Evolutionary conservation across 2,329 filamentous ascomycete genomes (phyloP).

Genomic region (Neurospora crassa): DNA sequence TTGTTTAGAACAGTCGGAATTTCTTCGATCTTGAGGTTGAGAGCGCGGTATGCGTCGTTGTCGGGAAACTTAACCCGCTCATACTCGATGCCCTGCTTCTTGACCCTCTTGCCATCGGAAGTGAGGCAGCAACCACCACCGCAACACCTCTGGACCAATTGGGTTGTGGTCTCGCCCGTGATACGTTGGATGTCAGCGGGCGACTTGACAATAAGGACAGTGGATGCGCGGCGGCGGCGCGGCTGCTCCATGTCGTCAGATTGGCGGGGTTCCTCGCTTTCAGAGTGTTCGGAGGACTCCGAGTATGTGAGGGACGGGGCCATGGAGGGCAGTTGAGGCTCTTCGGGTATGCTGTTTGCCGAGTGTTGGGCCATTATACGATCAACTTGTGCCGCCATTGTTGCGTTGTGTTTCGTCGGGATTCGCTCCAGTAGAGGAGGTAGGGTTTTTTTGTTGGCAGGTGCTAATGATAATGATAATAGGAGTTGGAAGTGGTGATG

Average conservation of each 20-base stretch:
- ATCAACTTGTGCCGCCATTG: constrained; percentile 28
- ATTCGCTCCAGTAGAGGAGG: background rate
- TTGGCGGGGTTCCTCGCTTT: constrained; percentile 38
- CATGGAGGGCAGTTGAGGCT: constrained; percentile 37
- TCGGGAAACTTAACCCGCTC: constrained; percentile 54
- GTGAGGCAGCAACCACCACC: constrained; percentile 55
- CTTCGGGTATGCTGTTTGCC: constrained; percentile 33
- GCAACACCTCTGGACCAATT: constrained; percentile 53
- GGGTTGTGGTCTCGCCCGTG: constrained; percentile 53
- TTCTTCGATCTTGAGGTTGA: constrained; percentile 66
- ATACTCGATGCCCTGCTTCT: constrained; percentile 37
- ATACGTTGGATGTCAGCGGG: constrained; percentile 53
- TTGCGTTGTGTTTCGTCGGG: background rate
- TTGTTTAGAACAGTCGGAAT: constrained; percentile 67
- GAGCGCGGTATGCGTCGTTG: constrained; percentile 74
- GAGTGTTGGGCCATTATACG: constrained; percentile 31
- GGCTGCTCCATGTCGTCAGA: constrained; percentile 21
- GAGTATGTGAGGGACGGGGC: constrained; percentile 56
- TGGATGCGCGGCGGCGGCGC: constrained; percentile 56
- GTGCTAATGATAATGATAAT: background rate
- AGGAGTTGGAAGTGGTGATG: background rate
- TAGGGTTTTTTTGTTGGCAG: background rate
- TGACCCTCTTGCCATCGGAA: constrained; percentile 23
- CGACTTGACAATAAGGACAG: constrained; percentile 55
- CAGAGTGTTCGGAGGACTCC: constrained; percentile 48